phyloP scores from a whole-genome alignment of 2,329 filamentous ascomycete genomes.

The Aspergillus amoenus region DNA sequence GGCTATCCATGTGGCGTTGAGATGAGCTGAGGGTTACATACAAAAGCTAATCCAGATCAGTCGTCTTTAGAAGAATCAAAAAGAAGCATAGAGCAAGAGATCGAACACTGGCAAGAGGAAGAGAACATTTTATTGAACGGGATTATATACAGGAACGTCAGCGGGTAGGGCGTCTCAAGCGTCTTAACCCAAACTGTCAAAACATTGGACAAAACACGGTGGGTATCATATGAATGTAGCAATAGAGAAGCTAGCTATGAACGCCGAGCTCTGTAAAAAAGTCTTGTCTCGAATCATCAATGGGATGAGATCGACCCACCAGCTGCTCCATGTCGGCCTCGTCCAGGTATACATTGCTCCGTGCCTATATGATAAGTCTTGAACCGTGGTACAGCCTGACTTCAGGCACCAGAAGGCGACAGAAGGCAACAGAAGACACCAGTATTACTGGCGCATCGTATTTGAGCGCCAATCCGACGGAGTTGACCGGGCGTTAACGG shows the following conservation, averaged over 20 bases:
- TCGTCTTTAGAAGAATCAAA: not conserved
- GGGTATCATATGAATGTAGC: slow-evolving; percentile 10
- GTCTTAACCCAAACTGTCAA: not conserved
- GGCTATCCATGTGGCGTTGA: not conserved
- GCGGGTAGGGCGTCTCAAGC: not conserved
- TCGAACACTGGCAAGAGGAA: not conserved
- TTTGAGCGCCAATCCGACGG: too few species aligned
- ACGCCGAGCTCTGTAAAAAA: not conserved
- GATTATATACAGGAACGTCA: not conserved
- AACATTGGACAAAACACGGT: slow-evolving; percentile 2
- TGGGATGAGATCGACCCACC: not conserved
- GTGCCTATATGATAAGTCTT: not conserved
- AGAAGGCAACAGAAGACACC: too few species aligned
- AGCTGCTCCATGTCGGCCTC: not conserved
- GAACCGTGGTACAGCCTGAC: too few species aligned
- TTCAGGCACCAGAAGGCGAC: too few species aligned
- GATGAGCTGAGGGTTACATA: not conserved
- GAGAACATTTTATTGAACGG: not conserved
- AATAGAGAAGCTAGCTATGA: not conserved
- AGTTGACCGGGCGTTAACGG: not conserved
- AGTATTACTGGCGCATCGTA: not conserved
- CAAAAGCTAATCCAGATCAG: not conserved
- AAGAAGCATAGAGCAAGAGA: not conserved
- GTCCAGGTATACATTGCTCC: not conserved
- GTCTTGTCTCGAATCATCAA: not conserved